These are phyloP conservation scores for Fusarium anguioides DNA, from an alignment of 2,329 filamentous ascomycete genomes.

Conservation along the genomic window DNA sequence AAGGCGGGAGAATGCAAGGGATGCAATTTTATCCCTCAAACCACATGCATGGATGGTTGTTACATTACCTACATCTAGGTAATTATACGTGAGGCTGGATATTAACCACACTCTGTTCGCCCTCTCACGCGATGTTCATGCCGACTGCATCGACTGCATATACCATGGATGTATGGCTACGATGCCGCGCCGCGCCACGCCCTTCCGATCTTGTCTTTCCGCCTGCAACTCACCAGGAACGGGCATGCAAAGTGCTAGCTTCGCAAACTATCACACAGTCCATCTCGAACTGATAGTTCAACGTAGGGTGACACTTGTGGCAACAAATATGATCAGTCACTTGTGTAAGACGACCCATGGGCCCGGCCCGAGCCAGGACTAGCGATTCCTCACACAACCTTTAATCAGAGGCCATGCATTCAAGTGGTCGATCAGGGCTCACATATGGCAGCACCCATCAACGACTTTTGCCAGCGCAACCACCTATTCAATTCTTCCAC, in stretches of 20 bases:
- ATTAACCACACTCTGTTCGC: conserved; percentile 20
- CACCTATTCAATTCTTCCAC: conserved; percentile 18
- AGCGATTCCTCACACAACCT: conserved; percentile 18
- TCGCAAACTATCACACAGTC: conserved; percentile 26
- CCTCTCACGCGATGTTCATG: conserved; percentile 11
- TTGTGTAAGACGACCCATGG: conserved; percentile 44
- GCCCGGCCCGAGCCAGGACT: conserved; percentile 45
- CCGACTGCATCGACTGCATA: not conserved
- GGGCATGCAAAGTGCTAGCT: conserved; percentile 20
- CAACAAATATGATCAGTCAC: conserved; percentile 41
- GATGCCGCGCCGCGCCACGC: conserved; percentile 21
- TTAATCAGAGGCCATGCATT: conserved; percentile 1
- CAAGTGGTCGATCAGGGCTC: conserved; percentile 18
- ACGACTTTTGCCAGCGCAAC: conserved; percentile 34
- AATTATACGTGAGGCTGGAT: not conserved
- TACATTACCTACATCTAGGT: conserved; percentile 1
- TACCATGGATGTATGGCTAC: conserved; percentile 2
- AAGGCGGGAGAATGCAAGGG: conserved; percentile 4
- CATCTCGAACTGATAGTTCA: conserved; percentile 23
- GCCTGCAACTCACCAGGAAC: conserved; percentile 36
- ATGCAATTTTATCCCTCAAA: conserved; percentile 6
- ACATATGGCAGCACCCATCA: conserved; percentile 22
- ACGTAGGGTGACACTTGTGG: conserved; percentile 27
- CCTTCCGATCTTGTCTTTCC: conserved; percentile 33
- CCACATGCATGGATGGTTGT: conserved; percentile 18